Percentiles rank a stretch among this genome's conserved stretches.
These are phyloP conservation scores for Trichoderma orchidacearum DNA, from an alignment of 495 filamentous ascomycete species.

Conservation along the genomic window DNA sequence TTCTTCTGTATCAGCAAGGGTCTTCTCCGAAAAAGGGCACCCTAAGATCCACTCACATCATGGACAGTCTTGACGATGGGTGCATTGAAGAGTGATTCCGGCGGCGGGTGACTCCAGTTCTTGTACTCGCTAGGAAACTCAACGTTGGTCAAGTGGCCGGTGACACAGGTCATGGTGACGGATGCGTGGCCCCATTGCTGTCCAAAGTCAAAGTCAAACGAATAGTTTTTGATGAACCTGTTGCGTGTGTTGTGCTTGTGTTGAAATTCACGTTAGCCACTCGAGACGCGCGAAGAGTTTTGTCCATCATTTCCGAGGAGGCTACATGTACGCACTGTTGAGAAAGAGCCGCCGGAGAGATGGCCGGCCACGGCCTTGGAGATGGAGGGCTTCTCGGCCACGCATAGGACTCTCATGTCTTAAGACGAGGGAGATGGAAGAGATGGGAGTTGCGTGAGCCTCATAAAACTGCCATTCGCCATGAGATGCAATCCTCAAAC, in stretches of 20 bases:
- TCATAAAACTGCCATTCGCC: background rate
- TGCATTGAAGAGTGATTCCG: conserved; percentile 70
- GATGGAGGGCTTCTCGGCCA: conserved; percentile 95
- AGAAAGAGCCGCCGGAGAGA: conserved; percentile 60
- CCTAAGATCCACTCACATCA: conserved; percentile 31
- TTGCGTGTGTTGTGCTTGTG: conserved; percentile 40
- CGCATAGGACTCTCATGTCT: conserved; percentile 57
- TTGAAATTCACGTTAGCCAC: background rate
- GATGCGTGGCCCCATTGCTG: conserved; percentile 64
- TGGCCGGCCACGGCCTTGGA: conserved; percentile 86
- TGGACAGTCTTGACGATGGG: conserved; percentile 53
- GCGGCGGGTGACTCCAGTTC: conserved; percentile 69
- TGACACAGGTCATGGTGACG: conserved; percentile 86
- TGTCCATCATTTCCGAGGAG: background rate
- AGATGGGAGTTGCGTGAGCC: background rate
- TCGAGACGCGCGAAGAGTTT: too few species aligned
- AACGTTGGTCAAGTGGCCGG: conserved; percentile 64
- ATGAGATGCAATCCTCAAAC: background rate
- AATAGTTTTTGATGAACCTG: conserved; percentile 84
- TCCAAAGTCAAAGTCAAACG: conserved; percentile 78
- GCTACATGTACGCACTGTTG: conserved; percentile 42
- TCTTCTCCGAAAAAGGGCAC: too few species aligned
- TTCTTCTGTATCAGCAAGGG: conserved; percentile 4
- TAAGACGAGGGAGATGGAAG: background rate
- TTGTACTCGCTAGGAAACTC: conserved; percentile 61